Percentiles rank a stretch among this genome's conserved stretches.
Conservation (phyloP, 2,329 filamentous ascomycete species). For the Chaetomium strumarium region DNA sequence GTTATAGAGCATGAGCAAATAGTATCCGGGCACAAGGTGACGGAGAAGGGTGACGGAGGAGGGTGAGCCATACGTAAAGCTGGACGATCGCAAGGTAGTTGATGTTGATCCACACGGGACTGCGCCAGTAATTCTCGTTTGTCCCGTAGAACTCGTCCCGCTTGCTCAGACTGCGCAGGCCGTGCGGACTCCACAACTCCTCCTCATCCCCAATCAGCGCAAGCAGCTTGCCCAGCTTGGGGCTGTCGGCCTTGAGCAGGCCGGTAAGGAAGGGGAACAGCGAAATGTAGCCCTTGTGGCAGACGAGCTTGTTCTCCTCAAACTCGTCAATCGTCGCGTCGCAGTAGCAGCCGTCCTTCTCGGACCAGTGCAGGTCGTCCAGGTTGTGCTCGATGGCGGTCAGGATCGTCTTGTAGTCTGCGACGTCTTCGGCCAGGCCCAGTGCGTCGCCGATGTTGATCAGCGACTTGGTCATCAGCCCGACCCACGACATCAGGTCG, state of each 20-base stretch:
- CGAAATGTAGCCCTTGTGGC: constrained; percentile 94
- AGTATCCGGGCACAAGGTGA: too few species aligned
- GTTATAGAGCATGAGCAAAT: not conserved
- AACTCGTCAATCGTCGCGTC: constrained; percentile 94
- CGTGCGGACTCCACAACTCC: constrained; percentile 83
- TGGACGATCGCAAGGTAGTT: constrained; percentile 83
- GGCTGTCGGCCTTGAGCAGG: constrained; percentile 66
- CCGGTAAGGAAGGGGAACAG: constrained; percentile 89
- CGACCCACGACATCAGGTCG: constrained; percentile 93
- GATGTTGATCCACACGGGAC: constrained; percentile 92
- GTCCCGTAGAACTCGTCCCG: constrained; percentile 79
- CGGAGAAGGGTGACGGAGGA: too few species aligned
- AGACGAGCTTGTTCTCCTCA: constrained; percentile 83
- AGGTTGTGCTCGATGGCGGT: constrained; percentile 79
- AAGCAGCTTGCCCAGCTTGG: constrained; percentile 67
- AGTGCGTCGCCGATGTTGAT: constrained; percentile 71
- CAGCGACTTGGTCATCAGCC: constrained; percentile 88
- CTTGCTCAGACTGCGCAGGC: constrained; percentile 85
- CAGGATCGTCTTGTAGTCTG: constrained; percentile 64
- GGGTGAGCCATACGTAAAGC: constrained; percentile 59
- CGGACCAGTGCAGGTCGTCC: constrained; percentile 88
- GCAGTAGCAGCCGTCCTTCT: constrained; percentile 76
- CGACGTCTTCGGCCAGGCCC: constrained; percentile 68
- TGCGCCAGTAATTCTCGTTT: constrained; percentile 94
- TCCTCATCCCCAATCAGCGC: constrained; percentile 74